These are phyloP conservation scores for Ophiobolus disseminans DNA, from an alignment of 2,329 filamentous ascomycete species.

Conservation along the genomic window DNA sequence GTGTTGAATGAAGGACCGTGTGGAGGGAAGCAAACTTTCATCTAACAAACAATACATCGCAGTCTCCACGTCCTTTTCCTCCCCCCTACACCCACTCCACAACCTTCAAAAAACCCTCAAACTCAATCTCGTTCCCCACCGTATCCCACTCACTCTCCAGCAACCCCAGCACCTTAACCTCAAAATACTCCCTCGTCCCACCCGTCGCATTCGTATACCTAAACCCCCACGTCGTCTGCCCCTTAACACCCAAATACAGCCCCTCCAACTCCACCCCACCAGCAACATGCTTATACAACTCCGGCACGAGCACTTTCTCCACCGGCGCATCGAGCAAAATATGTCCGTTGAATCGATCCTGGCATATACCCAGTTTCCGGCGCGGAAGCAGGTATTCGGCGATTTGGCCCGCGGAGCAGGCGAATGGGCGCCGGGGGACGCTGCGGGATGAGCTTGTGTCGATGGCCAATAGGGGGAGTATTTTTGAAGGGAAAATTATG, in stretches of 20 bases:
- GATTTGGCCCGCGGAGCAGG: too few species aligned
- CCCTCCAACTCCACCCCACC: constrained; percentile 13
- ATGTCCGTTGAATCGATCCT: constrained; percentile 14
- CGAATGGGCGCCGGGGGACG: too few species aligned
- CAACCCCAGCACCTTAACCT: constrained; percentile 13
- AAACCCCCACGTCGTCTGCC: constrained; percentile 21
- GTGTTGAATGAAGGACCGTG: constrained; percentile 24
- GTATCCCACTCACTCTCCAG: constrained; percentile 9
- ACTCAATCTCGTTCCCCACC: constrained; percentile 7
- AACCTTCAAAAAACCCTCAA: constrained; percentile 14
- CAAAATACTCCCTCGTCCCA: constrained; percentile 3
- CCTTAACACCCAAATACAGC: constrained; percentile 13
- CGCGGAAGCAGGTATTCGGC: too few species aligned
- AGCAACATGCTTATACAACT: constrained; percentile 15
- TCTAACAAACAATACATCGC: neutral
- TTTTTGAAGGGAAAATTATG: too few species aligned
- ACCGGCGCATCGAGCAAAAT: constrained; percentile 7
- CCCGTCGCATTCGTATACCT: constrained; percentile 6
- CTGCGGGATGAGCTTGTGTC: too few species aligned
- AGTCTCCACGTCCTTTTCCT: neutral
- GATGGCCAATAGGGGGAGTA: too few species aligned
- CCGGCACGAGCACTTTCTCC: constrained; percentile 5
- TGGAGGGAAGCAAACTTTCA: constrained; percentile 13
- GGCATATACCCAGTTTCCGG: constrained; percentile 9
- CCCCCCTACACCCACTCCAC: neutral